Conservation (phyloP, 768 basidiomycete species). For the Kwoniella dendrophila region DNA sequence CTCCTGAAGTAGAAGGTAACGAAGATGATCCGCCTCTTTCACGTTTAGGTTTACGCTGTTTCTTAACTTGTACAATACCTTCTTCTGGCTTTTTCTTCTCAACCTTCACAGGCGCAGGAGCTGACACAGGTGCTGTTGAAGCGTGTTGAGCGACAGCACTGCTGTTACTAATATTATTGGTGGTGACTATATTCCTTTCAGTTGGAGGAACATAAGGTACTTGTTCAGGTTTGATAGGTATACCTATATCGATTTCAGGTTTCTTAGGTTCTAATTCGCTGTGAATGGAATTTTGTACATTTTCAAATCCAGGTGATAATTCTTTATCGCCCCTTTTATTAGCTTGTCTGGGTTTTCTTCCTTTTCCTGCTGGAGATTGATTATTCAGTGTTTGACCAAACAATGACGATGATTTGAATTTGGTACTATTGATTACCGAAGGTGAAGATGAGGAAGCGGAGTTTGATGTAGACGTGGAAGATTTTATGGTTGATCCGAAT, state of each 20-base stretch:
- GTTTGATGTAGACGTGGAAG: background rate
- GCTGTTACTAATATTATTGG: no score
- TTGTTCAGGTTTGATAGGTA: slow-evolving; percentile 61
- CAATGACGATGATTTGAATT: slow-evolving; percentile 12
- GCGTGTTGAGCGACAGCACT: background rate
- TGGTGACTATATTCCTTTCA: slow-evolving; percentile 59
- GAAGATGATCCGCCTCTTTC: slow-evolving; percentile 1
- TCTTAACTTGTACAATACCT: slow-evolving; percentile 72
- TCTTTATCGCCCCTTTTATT: background rate
- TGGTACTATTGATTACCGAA: background rate
- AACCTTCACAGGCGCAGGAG: background rate
- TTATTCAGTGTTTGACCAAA: slow-evolving; percentile 15
- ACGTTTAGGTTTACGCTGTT: slow-evolving; percentile 64
- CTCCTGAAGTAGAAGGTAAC: slow-evolving; percentile 3
- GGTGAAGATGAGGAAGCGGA: slow-evolving; percentile 1
- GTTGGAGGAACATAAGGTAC: slow-evolving; percentile 75
- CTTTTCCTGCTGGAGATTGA: background rate
- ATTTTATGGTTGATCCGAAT: slow-evolving; percentile 30
- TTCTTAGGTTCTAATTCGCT: slow-evolving; percentile 9
- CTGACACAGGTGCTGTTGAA: background rate
- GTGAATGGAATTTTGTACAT: slow-evolving; percentile 16
- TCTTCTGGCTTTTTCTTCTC: slow-evolving; percentile 60
- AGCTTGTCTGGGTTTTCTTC: background rate
- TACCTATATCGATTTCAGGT: background rate
- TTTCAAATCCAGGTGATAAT: slow-evolving; percentile 21